Percentiles rank a stretch among this genome's conserved stretches.
Conservation (phyloP, 1,139 yeast species). For the Candida anutae region DNA sequence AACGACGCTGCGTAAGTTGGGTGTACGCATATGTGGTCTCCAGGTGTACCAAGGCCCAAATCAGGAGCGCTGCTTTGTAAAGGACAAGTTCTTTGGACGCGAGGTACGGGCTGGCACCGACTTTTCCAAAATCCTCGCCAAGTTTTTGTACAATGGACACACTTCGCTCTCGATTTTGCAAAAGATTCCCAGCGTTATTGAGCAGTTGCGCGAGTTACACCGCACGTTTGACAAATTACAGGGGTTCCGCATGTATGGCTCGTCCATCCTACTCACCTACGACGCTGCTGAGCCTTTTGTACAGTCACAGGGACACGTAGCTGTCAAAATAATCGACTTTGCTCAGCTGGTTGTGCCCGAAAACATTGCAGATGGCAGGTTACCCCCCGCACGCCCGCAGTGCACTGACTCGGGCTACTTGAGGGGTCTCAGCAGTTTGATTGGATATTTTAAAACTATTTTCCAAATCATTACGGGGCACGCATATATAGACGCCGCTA, state of each 20-base stretch:
- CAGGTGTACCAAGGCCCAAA: slow-evolving; percentile 33
- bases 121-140: slow-evolving; percentile 63
- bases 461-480: slow-evolving; percentile 39
- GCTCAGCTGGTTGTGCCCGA: slow-evolving; percentile 88
- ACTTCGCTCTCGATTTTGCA: slow-evolving; percentile 50
- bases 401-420: slow-evolving; percentile 77
- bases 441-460: slow-evolving; percentile 50
- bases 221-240: slow-evolving; percentile 45
- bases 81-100: slow-evolving; percentile 92
- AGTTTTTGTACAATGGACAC: slow-evolving; percentile 75
- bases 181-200: slow-evolving; percentile 61
- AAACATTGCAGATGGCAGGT: slow-evolving; percentile 24
- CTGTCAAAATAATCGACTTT: slow-evolving; percentile 81
- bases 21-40: slow-evolving; percentile 93
- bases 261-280: slow-evolving; percentile 80
- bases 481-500: slow-evolving; percentile 10
- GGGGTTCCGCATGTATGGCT: slow-evolving; percentile 91
- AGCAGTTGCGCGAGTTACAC: slow-evolving; percentile 52
- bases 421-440: slow-evolving; percentile 67
- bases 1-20: slow-evolving; percentile 77
- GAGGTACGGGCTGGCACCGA: slow-evolving; percentile 64
- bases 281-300: slow-evolving; percentile 42
- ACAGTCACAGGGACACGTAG: slow-evolving; percentile 18
- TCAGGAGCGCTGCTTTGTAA: slow-evolving; percentile 39
- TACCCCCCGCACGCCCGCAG: slow-evolving; percentile 62